phyloP scores from a whole-genome alignment of 768 basidiomycete genomes.

The Pleurotus salmoneostramineus region DNA sequence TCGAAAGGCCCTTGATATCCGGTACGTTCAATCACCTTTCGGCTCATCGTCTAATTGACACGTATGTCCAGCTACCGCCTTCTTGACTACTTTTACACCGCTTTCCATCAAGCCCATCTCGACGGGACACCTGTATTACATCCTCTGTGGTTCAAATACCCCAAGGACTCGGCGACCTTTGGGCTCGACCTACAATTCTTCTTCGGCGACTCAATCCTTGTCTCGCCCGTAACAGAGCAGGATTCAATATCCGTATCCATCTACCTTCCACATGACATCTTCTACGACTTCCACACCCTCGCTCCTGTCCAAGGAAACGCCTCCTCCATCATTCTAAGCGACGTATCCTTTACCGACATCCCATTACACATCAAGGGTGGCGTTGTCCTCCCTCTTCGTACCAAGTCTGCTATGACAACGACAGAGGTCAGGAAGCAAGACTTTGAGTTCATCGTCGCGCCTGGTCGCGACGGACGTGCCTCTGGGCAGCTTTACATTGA shows the following conservation, averaged over 20 bases:
- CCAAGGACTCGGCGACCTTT: conserved; percentile 55
- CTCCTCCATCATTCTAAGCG: conserved; percentile 34
- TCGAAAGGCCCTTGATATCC: conserved; percentile 53
- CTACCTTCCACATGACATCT: conserved; percentile 61
- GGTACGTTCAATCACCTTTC: conserved; percentile 32
- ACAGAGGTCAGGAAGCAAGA: conserved; percentile 45
- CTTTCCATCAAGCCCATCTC: conserved; percentile 53
- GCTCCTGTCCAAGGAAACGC: conserved; percentile 45
- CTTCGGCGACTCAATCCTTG: conserved; percentile 63
- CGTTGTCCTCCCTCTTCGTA: conserved; percentile 53
- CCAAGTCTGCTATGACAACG: conserved; percentile 57
- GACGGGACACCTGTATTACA: conserved; percentile 63
- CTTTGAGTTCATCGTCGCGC: conserved; percentile 64
- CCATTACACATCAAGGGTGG: conserved; percentile 64
- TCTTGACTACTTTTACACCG: conserved; percentile 69
- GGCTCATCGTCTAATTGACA: neutral
- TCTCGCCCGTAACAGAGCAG: conserved; percentile 64
- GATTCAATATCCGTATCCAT: conserved; percentile 52
- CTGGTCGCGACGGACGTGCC: conserved; percentile 45
- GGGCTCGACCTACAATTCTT: conserved; percentile 66
- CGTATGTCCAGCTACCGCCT: conserved; percentile 50
- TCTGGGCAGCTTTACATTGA: conserved; percentile 56
- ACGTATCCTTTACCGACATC: conserved; percentile 53
- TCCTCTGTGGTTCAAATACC: conserved; percentile 66
- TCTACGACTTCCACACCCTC: conserved; percentile 60